Evolutionary conservation across 305 asterid genomes (phyloP), one percentile per base, ranked within the genome.

Genomic region (Solanum hybrid): DNA sequence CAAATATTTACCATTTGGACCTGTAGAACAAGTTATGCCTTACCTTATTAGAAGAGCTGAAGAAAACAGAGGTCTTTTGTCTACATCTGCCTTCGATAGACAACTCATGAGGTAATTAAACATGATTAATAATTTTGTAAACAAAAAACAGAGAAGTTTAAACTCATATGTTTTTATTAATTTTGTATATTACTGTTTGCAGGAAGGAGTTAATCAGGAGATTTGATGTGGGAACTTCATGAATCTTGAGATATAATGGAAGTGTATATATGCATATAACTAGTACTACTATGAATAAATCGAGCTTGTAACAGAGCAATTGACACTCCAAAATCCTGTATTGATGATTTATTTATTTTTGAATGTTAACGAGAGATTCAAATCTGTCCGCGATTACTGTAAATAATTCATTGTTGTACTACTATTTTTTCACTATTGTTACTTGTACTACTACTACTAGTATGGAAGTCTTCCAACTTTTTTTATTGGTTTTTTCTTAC

Each of bases 11-110:
- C 98, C 98, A 4, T 97, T 94, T 86, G 99, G 98, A 9, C 98
- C 98, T 0, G 94, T 96, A 2, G 98, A 95, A 51, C 95, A 95
- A 87, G 93, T 97, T 13, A 97, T 97, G 89, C 98, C 98, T 1
- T 97, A 97, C 91, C 98, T 97, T 36, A 86, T 97, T 24, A 88
- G 98, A 79, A 93, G 99, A 92, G 99, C 98, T 10, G 99, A 96
- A 84, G 99, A 97, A 90, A 97, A 97, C 92, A 93, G 95, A 82
- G 98, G 98, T 1, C 86, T 97, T 6, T 89, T 97, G 29, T 89
- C 98, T 71, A 87, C 96, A 36, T 93, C 99, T 0, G 86, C 91
- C 9, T 76, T 92, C 8, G 99, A 97, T 90, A 92, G 95, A 13
- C 51, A 10, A 5, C 94, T 95, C 82, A 95, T 95, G 94, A 92